Evolutionary conservation across 2,329 filamentous ascomycete genomes (phyloP), one percentile per base, ranked within the genome.

Genomic region (Diaporthe ilicicola): DNA sequence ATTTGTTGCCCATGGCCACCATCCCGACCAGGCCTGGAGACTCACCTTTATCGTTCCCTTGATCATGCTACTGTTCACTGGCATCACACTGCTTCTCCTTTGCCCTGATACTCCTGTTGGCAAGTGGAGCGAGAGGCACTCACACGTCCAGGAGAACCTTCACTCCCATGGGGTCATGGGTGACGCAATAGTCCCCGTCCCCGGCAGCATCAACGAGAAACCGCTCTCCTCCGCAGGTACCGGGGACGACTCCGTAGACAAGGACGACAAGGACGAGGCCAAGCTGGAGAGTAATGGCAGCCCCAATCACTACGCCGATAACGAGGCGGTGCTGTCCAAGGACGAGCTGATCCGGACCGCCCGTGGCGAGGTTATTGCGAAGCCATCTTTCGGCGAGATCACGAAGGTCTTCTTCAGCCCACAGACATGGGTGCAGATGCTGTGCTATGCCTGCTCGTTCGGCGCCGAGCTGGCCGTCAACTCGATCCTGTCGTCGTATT

Each of bases 11-110:
- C 77, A 86, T 1, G 89, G 90, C 8, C 84, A 95, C 68, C 83
- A 85, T 1, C 82, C 89, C 2, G 90, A 93, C 75, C 87, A 90
- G 46, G 92, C 94, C 2, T 97, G 95, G 94, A 89, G 94, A 32
- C 89, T 97, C 1, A 88, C 94, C 3, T 97, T 97, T 79, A 84
- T 97, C 73, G 92, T 97, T 7, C 94, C 94, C 0, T 92, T 96
- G 72, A 88, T 95, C 75, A 87, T 95, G 74, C 92, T 95, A 79
- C 85, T 91, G 15, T 77, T 81, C 29, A 89, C 90, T 8, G 93
- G 91, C 15, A 76, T 93, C n/a, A 82, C 85, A 19, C 91, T 97
- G 82, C 81, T 97, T 4, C 78, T 94, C 29, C 82, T 93, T 17
- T 95, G 93, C 77, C 90, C 93, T 1, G 94, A 98, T 77, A 95